Conservation (phyloP, 2,329 filamentous ascomycete species). For the Cercospora citrullina region DNA sequence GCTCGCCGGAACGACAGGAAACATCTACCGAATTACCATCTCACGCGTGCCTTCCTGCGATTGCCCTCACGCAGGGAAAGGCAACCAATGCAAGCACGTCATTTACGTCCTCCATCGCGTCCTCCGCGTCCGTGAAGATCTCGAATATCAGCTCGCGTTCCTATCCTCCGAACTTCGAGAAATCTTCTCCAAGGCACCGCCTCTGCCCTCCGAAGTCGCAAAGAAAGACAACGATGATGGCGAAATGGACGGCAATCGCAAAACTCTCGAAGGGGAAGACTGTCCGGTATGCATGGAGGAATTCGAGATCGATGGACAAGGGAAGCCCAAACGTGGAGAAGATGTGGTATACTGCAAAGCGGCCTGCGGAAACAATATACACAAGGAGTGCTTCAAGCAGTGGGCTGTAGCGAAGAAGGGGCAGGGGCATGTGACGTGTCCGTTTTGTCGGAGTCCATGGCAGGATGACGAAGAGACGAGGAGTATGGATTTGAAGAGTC, state of each 20-base stretch:
- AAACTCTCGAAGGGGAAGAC: constrained; percentile 58
- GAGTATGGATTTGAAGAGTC: constrained; percentile 24
- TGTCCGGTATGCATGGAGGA: constrained; percentile 59
- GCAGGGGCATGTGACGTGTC: constrained; percentile 33
- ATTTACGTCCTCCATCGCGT: constrained; percentile 61
- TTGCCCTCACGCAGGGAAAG: constrained; percentile 34
- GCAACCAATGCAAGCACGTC: constrained; percentile 65
- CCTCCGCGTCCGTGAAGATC: constrained; percentile 56
- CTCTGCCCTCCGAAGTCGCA: constrained; percentile 45
- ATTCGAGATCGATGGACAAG: constrained; percentile 24
- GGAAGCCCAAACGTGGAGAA: constrained; percentile 33
- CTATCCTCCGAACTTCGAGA: constrained; percentile 58
- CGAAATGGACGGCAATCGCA: constrained; percentile 52
- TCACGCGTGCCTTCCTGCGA: constrained; percentile 48
- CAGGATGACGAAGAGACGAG: constrained; percentile 23
- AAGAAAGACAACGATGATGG: constrained; percentile 41
- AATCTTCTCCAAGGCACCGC: constrained; percentile 58
- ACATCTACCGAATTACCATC: constrained; percentile 61
- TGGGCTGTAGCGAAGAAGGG: constrained; percentile 46
- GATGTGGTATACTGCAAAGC: constrained; percentile 60
- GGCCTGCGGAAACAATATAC: constrained; percentile 63
- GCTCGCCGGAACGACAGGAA: constrained; percentile 63
- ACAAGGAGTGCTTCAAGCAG: constrained; percentile 57
- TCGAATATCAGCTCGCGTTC: constrained; percentile 64
- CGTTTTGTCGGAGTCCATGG: constrained; percentile 38